Evolutionary conservation across 441 rosid genomes (phyloP).

Genomic region (Croton laevigatus): DNA sequence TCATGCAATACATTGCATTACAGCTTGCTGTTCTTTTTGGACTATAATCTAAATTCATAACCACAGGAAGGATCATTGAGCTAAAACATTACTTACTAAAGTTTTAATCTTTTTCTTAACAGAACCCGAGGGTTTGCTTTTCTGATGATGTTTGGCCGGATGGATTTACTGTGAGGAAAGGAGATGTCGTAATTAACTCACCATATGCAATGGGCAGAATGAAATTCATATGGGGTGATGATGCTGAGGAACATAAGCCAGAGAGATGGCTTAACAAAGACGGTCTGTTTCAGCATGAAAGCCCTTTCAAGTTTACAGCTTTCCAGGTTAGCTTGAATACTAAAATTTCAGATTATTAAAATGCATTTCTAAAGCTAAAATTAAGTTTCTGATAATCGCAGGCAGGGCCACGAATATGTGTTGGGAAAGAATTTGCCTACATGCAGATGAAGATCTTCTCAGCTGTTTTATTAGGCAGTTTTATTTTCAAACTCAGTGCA

Average conservation of each 20-base stretch:
- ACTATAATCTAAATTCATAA: too few species aligned
- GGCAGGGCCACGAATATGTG: slow-evolving; percentile 82
- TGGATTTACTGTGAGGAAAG: slow-evolving; percentile 46
- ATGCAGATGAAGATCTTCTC: slow-evolving; percentile 72
- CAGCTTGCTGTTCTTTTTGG: too few species aligned
- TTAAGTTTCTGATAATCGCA: slow-evolving; percentile 23
- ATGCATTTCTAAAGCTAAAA: slow-evolving; percentile 8
- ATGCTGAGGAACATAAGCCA: slow-evolving; percentile 50
- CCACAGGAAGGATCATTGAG: slow-evolving; percentile 46
- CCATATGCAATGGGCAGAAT: slow-evolving; percentile 65
- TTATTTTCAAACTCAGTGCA: slow-evolving; percentile 44
- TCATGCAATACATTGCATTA: too few species aligned
- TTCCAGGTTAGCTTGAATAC: slow-evolving; percentile 39
- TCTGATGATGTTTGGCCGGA: slow-evolving; percentile 51
- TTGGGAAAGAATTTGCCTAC: slow-evolving; percentile 80
- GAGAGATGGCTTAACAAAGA: slow-evolving; percentile 52
- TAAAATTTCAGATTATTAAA: background rate
- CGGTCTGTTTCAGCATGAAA: slow-evolving; percentile 40
- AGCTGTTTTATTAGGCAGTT: slow-evolving; percentile 39
- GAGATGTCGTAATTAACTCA: slow-evolving; percentile 44
- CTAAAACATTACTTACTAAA: too few species aligned
- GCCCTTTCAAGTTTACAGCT: slow-evolving; percentile 58
- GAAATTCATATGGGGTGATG: slow-evolving; percentile 65
- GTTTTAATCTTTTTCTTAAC: too few species aligned
- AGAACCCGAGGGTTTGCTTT: slow-evolving; percentile 34